phyloP scores from a whole-genome alignment of 1,139 yeast genomes.

The Blastobotrys serpentis region DNA sequence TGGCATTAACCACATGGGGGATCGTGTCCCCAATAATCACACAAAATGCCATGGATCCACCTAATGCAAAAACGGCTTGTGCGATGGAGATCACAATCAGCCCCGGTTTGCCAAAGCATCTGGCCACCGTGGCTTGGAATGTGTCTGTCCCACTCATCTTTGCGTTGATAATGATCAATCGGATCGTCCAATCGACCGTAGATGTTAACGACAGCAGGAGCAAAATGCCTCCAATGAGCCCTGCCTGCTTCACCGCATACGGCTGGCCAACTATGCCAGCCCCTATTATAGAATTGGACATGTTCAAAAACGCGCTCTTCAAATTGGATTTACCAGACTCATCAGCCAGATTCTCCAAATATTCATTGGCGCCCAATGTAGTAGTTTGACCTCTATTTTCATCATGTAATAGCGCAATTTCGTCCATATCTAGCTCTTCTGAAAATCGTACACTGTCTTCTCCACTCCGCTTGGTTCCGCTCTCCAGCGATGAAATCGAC shows the following conservation, averaged over 20 bases:
- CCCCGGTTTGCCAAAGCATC: conserved; percentile 76
- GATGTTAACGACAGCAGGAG: conserved; percentile 60
- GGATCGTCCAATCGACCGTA: conserved; percentile 83
- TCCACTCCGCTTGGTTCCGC: neutral
- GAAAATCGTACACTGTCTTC: neutral
- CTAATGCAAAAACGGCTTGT: conserved; percentile 88
- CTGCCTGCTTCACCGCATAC: conserved; percentile 78
- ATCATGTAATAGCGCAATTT: conserved; percentile 15
- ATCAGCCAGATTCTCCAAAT: conserved; percentile 29
- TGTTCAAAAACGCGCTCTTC: conserved; percentile 92
- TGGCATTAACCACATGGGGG: conserved; percentile 78
- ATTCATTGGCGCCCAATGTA: conserved; percentile 28
- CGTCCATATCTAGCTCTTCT: conserved; percentile 16
- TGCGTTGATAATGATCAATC: conserved; percentile 77
- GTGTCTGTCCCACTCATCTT: conserved; percentile 72
- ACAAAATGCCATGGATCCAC: conserved; percentile 92
- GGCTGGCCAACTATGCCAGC: conserved; percentile 97
- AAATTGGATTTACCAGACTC: conserved; percentile 49
- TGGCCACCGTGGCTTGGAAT: conserved; percentile 81
- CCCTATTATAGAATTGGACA: conserved; percentile 89
- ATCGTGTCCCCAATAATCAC: conserved; percentile 94
- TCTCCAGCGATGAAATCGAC: conserved; percentile 7
- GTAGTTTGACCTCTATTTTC: conserved; percentile 9
- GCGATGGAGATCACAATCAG: conserved; percentile 65
- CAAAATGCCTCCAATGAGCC: conserved; percentile 70